Conservation (phyloP, 176 grass and related monocot genomes). For the Musa itinerans region DNA sequence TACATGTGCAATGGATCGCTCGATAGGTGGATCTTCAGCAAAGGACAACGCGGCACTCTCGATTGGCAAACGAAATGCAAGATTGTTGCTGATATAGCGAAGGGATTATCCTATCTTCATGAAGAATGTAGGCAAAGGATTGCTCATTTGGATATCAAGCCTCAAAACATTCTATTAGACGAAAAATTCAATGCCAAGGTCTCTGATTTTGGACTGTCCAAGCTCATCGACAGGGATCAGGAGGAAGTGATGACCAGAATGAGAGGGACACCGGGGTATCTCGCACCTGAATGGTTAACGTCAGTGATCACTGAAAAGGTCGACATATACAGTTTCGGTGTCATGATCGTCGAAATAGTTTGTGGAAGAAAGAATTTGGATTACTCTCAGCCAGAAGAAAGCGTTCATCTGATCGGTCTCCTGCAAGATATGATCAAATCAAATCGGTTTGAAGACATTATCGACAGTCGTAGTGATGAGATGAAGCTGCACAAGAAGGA, state of each 20-base stretch:
- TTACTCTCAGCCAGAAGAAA: conserved; percentile 24
- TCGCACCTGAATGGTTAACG: conserved; percentile 63
- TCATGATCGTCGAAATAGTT: conserved; percentile 54
- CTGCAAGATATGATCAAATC: conserved; percentile 32
- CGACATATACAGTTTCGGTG: conserved; percentile 62
- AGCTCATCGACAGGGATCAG: conserved; percentile 48
- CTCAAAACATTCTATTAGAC: conserved; percentile 61
- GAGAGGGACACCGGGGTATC: conserved; percentile 41
- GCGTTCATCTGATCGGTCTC: conserved; percentile 32
- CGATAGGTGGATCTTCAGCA: conserved; percentile 52
- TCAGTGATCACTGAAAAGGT: conserved; percentile 52
- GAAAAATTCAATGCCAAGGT: conserved; percentile 46
- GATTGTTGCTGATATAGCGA: conserved; percentile 36
- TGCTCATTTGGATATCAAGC: conserved; percentile 63
- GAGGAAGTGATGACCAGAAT: conserved; percentile 35
- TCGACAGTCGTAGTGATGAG: conserved; percentile 9
- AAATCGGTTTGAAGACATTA: conserved; percentile 24
- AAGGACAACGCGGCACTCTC: conserved; percentile 10
- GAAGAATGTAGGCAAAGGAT: conserved; percentile 48
- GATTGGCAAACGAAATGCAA: conserved; percentile 31
- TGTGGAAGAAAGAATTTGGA: conserved; percentile 46
- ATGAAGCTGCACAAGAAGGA: conserved; percentile 24
- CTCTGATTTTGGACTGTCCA: conserved; percentile 61
- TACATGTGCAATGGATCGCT: conserved; percentile 47
- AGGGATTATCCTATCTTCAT: conserved; percentile 58